Base-by-base conservation (phyloP, 202 grass and related monocot species). In the Hordeum pubiflorum region DNA sequence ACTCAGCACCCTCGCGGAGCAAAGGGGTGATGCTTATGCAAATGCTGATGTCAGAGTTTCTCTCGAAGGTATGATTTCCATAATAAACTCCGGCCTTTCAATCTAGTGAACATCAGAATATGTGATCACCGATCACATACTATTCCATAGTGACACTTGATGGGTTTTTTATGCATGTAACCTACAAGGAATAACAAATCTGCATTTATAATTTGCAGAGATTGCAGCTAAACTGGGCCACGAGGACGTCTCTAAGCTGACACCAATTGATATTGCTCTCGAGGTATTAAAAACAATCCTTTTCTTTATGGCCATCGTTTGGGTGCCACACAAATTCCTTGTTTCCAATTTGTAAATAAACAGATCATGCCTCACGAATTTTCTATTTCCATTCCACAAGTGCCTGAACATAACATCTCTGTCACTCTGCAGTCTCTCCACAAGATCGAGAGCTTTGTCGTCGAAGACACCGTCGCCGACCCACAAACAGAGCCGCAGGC, bases 31-130 rank as follows among this genome's bases (percentile, higher is more conserved):
- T 80, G 90, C 88, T 48, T 98, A 98, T 85, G 90, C 92, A 81
- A 98, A 93, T 79, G 96, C 96, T 0, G 96, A 98, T 82, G 88
- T 89, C 21, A 93, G 96, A 69, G 90, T 95, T 75, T 98, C 90
- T 65, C 87, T 95, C 3, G 88, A 95, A 98, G 85, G 96, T 98
- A 91, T 68, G 70, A 55, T 58, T 73, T 26, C 4, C n/a, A 40
- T 29, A 54, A 24, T 50, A 43, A 43, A 33, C 71, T 58, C 40
- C 4, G n/a, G 0, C 46, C 46, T 84, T 67, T 15, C 68, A 43
- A 34, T 78, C 23, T 29, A 77, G 18, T 14, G 3, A 83, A 43
- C 54, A 22, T 75, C 36, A 37, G 3, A 65, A 36, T 72, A 29
- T 83, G 65, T 55, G 71, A 79, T 77, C 21, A n/a, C 10, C 32